phyloP scores from a whole-genome alignment of 1,284 basidiomycete species.

The Abortiporus biennis region DNA sequence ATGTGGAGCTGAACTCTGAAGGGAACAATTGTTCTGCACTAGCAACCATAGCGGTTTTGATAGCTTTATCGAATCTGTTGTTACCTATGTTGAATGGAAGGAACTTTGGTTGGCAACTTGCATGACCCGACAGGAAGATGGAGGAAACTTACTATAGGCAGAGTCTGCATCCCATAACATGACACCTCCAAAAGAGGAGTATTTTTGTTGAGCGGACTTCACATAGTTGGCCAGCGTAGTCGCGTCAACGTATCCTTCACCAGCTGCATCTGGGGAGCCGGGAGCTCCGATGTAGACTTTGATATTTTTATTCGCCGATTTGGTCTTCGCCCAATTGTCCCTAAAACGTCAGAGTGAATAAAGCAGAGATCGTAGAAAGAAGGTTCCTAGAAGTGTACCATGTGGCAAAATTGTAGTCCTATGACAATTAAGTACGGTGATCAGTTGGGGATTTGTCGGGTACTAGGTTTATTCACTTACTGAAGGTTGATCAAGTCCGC shows the following conservation, averaged over 20 bases:
- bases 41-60: slow-evolving; percentile 21
- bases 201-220: slow-evolving; percentile 35
- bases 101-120: neutral
- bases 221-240: slow-evolving; percentile 38
- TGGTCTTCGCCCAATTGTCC: slow-evolving; percentile 55
- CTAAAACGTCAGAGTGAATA: slow-evolving; percentile 22
- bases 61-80: slow-evolving; percentile 22
- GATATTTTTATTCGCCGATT: slow-evolving; percentile 46
- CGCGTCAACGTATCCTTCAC: slow-evolving; percentile 43
- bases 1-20: slow-evolving; percentile 5
- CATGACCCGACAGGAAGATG: neutral
- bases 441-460: neutral
- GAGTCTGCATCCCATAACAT: slow-evolving; percentile 41
- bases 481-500: slow-evolving; percentile 30
- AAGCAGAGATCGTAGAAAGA: neutral
- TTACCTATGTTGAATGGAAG: slow-evolving; percentile 19
- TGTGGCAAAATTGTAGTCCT: slow-evolving; percentile 34
- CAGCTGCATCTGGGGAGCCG: slow-evolving; percentile 38
- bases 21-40: slow-evolving; percentile 13
- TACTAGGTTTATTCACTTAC: slow-evolving; percentile 6
- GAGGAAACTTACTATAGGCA: slow-evolving; percentile 17
- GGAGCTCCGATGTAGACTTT: slow-evolving; percentile 60
- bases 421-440: neutral
- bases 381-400: slow-evolving; percentile 28
- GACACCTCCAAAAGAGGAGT: slow-evolving; percentile 58